Conservation (phyloP, 148 eudicot species). For the Cornus kousa region DNA sequence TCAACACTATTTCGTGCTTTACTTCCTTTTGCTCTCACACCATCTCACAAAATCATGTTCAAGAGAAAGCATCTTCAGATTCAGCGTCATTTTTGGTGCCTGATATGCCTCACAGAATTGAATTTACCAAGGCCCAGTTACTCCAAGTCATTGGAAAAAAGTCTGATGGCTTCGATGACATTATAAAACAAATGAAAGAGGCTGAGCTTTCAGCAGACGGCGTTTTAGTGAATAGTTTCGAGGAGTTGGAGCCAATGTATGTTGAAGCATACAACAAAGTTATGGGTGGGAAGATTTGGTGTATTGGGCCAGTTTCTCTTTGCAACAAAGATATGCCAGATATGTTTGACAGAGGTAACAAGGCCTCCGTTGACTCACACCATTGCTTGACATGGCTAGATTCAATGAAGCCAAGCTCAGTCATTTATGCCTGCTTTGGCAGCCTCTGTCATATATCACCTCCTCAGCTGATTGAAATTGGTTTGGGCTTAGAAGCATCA, state of each 20-base stretch:
- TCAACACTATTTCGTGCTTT: constrained; percentile 28
- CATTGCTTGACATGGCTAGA: constrained; percentile 28
- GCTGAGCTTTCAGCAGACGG: constrained; percentile 12
- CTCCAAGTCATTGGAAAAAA: background rate
- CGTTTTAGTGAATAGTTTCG: constrained; percentile 25
- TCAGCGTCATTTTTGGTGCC: constrained; percentile 25
- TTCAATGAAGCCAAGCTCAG: constrained; percentile 20
- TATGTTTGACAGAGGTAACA: constrained; percentile 19
- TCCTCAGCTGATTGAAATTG: constrained; percentile 25
- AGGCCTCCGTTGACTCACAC: constrained; percentile 13
- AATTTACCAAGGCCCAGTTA: constrained; percentile 29
- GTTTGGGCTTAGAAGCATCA: constrained; percentile 27
- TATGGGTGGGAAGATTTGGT: constrained; percentile 8
- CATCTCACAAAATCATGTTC: background rate
- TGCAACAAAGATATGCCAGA: constrained; percentile 17
- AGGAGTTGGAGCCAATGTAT: constrained; percentile 28
- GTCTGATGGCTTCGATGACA: background rate
- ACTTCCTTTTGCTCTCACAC: constrained; percentile 16
- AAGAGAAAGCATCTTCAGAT: constrained; percentile 1
- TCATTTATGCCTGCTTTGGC: constrained; percentile 35
- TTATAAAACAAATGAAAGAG: constrained; percentile 7
- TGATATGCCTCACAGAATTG: constrained; percentile 25
- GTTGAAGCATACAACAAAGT: constrained; percentile 16
- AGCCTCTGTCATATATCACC: constrained; percentile 21
- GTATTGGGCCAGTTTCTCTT: constrained; percentile 29